Evolutionary conservation across 352 stramenopile genomes (phyloP).

Genomic region (Globisporangium nagaii): DNA sequence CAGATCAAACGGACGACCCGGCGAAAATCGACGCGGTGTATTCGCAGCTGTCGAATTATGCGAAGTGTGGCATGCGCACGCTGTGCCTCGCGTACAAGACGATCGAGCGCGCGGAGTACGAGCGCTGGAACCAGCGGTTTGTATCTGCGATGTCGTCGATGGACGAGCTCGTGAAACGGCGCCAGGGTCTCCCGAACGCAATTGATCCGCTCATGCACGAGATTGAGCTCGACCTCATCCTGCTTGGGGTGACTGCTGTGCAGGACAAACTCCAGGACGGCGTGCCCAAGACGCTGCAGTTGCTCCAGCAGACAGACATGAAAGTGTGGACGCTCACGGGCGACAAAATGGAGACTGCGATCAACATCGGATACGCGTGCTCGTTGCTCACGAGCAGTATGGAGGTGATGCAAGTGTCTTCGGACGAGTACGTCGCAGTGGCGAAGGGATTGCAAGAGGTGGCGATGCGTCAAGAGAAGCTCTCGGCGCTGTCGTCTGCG

Average conservation of each 20-base stretch:
- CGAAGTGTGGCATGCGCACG: slow-evolving; percentile 71
- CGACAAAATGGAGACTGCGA: slow-evolving; percentile 93
- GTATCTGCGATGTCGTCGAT: slow-evolving; percentile 49
- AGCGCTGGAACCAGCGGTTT: slow-evolving; percentile 56
- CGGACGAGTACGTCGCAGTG: slow-evolving; percentile 56
- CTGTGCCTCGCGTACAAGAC: slow-evolving; percentile 66
- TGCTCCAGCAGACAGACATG: slow-evolving; percentile 86
- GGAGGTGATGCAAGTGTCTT: slow-evolving; percentile 58
- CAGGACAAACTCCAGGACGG: slow-evolving; percentile 92
- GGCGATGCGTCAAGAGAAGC: slow-evolving; percentile 18
- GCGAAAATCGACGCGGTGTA: slow-evolving; percentile 27
- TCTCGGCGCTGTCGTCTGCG: slow-evolving; percentile 1
- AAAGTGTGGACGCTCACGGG: slow-evolving; percentile 95
- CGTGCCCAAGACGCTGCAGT: slow-evolving; percentile 82
- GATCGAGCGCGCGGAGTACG: slow-evolving; percentile 42
- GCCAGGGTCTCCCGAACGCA: slow-evolving; percentile 51
- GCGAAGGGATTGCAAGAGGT: slow-evolving; percentile 46
- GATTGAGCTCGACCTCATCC: slow-evolving; percentile 70
- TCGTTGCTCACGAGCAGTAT: slow-evolving; percentile 79
- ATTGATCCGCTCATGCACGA: slow-evolving; percentile 79
- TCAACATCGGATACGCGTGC: slow-evolving; percentile 94
- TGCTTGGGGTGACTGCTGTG: slow-evolving; percentile 89
- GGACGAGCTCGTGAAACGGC: slow-evolving; percentile 68
- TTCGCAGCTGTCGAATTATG: slow-evolving; percentile 59
- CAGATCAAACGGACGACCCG: slow-evolving; percentile 3